phyloP scores from a whole-genome alignment of 2,329 filamentous ascomycete genomes.

The Penicillium digitatum region DNA sequence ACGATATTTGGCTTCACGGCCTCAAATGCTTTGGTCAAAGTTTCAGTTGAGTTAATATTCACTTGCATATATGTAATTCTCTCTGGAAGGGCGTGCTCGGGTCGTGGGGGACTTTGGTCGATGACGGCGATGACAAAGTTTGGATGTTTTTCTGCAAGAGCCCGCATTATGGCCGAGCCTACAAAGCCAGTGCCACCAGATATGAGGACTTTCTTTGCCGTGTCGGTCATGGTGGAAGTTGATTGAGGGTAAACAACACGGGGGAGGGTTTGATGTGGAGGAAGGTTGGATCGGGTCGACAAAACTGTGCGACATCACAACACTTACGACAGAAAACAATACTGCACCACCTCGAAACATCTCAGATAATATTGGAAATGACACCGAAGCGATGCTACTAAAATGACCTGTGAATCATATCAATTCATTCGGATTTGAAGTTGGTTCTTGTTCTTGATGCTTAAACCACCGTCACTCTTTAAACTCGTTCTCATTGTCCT shows the following conservation, averaged over 20 bases:
- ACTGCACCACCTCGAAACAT: neutral
- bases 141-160: constrained; percentile 37
- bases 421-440: neutral
- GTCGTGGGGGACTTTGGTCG: constrained; percentile 32
- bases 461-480: neutral
- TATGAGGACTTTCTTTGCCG: constrained; percentile 31
- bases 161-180: constrained; percentile 38
- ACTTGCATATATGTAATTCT: constrained; percentile 27
- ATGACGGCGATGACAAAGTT: constrained; percentile 37
- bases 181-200: constrained; percentile 42
- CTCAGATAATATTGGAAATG: neutral
- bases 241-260: neutral
- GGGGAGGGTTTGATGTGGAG: neutral
- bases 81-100: constrained; percentile 28
- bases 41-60: constrained; percentile 32
- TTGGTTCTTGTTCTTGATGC: neutral
- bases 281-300: neutral
- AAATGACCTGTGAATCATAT: neutral
- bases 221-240: constrained; percentile 10
- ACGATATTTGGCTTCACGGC: constrained; percentile 47
- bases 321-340: neutral
- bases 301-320: neutral
- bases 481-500: neutral
- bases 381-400: neutral
- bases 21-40: constrained; percentile 36